phyloP scores from a whole-genome alignment of 805 yeast species.

The Suhomyces xylopsoci region DNA sequence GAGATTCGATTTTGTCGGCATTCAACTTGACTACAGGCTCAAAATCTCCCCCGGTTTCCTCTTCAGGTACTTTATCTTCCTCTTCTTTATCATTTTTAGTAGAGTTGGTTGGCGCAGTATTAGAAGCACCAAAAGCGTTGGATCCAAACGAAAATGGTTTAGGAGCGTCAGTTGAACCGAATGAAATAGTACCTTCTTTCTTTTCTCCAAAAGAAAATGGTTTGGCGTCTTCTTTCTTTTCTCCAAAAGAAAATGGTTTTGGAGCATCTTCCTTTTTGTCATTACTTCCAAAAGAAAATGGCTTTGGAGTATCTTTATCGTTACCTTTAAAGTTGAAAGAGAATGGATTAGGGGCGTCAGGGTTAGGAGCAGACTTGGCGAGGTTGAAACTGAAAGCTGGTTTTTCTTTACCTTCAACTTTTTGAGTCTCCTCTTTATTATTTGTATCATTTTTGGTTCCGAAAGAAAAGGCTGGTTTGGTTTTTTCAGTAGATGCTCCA shows the following conservation, averaged over 20 bases:
- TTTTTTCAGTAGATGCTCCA: neutral
- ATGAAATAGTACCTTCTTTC: slow-evolving; percentile 1
- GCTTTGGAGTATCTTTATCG: slow-evolving; percentile 3
- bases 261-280: neutral
- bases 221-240: neutral
- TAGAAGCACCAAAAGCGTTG: neutral
- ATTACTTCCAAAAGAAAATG: slow-evolving; percentile 1
- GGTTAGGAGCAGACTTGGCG: neutral
- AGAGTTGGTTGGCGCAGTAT: neutral
- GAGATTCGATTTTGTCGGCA: slow-evolving; percentile 47
- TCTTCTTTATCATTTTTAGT: slow-evolving; percentile 18
- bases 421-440: neutral
- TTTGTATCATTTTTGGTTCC: neutral
- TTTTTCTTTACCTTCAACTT: neutral
- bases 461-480: slow-evolving; percentile 6
- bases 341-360: slow-evolving; percentile 5
- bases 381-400: slow-evolving; percentile 1
- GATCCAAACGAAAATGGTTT: slow-evolving; percentile 3
- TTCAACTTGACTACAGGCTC: slow-evolving; percentile 31
- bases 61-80: slow-evolving; percentile 33
- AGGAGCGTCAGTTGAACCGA: neutral
- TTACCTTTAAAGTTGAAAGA: slow-evolving; percentile 10
- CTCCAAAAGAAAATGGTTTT: slow-evolving; percentile 5
- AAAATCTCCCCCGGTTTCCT: slow-evolving; percentile 49
- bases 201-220: neutral